Base-by-base conservation (phyloP, 2,329 filamentous ascomycete genomes). In the Onygena corvina region DNA sequence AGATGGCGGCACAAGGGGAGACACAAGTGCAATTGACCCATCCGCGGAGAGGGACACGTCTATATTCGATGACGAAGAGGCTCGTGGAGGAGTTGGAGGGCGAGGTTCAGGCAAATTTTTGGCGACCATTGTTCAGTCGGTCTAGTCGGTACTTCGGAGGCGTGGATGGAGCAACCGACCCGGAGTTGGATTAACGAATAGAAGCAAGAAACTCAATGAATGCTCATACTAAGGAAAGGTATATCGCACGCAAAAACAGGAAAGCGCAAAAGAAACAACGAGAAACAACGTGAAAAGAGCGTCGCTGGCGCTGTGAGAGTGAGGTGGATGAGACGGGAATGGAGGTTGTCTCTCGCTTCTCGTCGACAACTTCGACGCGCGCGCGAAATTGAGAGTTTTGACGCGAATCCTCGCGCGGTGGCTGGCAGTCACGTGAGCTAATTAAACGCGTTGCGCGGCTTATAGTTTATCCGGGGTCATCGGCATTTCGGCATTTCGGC, bases 51-150 rank as follows among this genome's bases (percentile, higher is more conserved):
- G 56, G 38, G 64, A 61, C 40, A 47, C 59, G 34, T 40, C 67
- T 23, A 9, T 16, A 14, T n/a, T 23, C 16, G 9, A 4, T 27
- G 30, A 34, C 18, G 44, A 46, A 27, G 27, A 50, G 27, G 27
- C 12, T 65, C 69, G 71, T 40, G 75, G 76, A 57, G 75, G 75
- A 58, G 75, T 79, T 14, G 75, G 76, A 53, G 75, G 76, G 58
- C 73, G 72, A 62, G 67, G 64, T n/a, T 40, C 36, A n/a, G 30
- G 14, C 7, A 33, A 12, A n/a, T 4, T 7, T n/a, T 40, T 18
- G 36, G 21, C 36, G 9, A 40, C 36, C 36, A 40, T 40, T 12
- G 21, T 40, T 12, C n/a, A n/a, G 36, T 23, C 20, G 16, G 5
- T 12, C 14, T 4, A n/a, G 12, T 33, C 30, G 4, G 30, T n/a